Base-by-base conservation (phyloP, 2,329 filamentous ascomycete species). In the Colletotrichum sp. region DNA sequence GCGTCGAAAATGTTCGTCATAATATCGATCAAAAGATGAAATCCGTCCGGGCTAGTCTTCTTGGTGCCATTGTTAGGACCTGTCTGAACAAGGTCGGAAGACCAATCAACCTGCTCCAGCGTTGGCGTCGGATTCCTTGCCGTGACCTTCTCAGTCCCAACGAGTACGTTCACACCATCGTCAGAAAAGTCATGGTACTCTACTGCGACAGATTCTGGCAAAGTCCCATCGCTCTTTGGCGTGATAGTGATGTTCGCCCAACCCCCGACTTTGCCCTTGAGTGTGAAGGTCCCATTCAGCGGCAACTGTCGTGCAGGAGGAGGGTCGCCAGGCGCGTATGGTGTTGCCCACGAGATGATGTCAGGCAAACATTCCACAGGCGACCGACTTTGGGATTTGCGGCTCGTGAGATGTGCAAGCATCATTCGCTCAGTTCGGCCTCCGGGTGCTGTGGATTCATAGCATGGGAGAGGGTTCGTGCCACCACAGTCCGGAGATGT, bases 1-100 rank as follows among this genome's bases (percentile, higher is more conserved):
- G 86, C 85, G 9, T 85, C 75, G 76, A 87, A 87, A 1, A 85
- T 81, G 55, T 87, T 88, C 6, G 72, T 78, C 78, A 85, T 67
- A 3, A 80, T 82, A 80, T 88, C 83, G 24, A 87, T 86, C 2
- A 76, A 72, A 24, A 88, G 67, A 71, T 86, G 84, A 68, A 88
- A 86, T 2, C 86, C 85, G 2, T 78, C 81, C 0, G 81, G 78
- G 7, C 84, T 81, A 1, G 87, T 88, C 67, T 80, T 83, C 79
- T 88, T 88, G 1, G 80, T 85, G 1, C 79, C 81, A 6, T 78
- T 77, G 0, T 77, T 78, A 4, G 73, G 75, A 0, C 86, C 85
- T 2, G 78, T 84, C 26, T 84, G 81, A 2, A 79, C 78, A 2
- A 88, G 74, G 71, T 88, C 80, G 1, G 86, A 88, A 24, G 79